A percentile compares a stretch with the other conserved stretches of the same genome.
phyloP scores from a whole-genome alignment of 1,139 yeast genomes.

The Kodamaea fungicola region DNA sequence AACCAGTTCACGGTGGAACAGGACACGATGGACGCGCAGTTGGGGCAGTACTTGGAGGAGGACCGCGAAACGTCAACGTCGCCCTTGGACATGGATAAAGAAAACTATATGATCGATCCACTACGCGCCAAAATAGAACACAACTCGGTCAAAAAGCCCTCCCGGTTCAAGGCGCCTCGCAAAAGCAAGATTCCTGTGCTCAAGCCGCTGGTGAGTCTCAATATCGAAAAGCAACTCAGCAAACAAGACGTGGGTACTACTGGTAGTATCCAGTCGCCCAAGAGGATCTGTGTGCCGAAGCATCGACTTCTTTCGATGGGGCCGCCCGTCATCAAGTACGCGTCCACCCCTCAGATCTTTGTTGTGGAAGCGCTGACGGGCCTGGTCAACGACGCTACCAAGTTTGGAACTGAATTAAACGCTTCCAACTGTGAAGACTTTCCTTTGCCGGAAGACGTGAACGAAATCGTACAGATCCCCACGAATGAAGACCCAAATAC shows the following conservation, averaged over 20 bases:
- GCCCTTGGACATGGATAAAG: slow-evolving; percentile 26
- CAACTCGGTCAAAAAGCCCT: slow-evolving; percentile 22
- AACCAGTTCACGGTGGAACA: slow-evolving; percentile 13
- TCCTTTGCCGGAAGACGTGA: slow-evolving; percentile 56
- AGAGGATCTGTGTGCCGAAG: slow-evolving; percentile 43
- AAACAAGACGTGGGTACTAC: slow-evolving; percentile 8
- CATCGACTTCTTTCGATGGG: slow-evolving; percentile 26
- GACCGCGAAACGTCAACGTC: slow-evolving; percentile 2
- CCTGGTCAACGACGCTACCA: slow-evolving; percentile 63
- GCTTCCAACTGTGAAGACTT: slow-evolving; percentile 61
- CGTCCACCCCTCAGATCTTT: slow-evolving; percentile 27
- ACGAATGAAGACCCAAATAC: slow-evolving; percentile 38
- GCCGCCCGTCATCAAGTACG: slow-evolving; percentile 40
- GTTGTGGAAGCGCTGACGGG: slow-evolving; percentile 71
- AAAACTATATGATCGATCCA: slow-evolving; percentile 33
- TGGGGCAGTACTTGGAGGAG: slow-evolving; percentile 23
- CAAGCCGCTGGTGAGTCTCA: slow-evolving; percentile 25
- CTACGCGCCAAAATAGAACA: slow-evolving; percentile 19
- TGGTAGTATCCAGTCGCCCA: slow-evolving; percentile 22
- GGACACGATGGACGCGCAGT: slow-evolving; percentile 29
- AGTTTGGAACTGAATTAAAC: slow-evolving; percentile 72
- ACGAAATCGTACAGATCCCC: slow-evolving; percentile 66
- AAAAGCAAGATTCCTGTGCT: slow-evolving; percentile 27
- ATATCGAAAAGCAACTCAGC: slow-evolving; percentile 16
- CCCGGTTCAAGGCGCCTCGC: slow-evolving; percentile 20